Conservation (phyloP, 1,139 yeast species). For the Yamadazyma trypodendri region DNA sequence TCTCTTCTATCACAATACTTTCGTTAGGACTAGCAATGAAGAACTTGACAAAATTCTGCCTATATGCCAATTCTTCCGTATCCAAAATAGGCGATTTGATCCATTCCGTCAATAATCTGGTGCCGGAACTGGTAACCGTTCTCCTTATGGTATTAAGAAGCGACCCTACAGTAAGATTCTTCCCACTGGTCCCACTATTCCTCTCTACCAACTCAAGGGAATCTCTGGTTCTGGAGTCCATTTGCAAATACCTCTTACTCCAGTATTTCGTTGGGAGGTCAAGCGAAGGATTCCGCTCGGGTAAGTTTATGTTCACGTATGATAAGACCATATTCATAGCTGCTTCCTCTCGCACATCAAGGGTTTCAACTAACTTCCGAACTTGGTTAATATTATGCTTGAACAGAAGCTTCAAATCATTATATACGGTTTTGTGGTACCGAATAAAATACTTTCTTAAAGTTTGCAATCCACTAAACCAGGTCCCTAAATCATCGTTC, state of each 20-base stretch:
- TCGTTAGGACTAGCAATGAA: constrained; percentile 39
- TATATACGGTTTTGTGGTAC: constrained; percentile 41
- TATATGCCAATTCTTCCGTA: constrained; percentile 46
- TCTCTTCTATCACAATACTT: constrained; percentile 15
- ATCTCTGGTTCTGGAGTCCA: constrained; percentile 79
- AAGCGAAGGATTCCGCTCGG: constrained; percentile 36
- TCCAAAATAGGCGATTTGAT: constrained; percentile 75
- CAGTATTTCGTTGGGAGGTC: constrained; percentile 40
- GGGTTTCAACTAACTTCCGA: constrained; percentile 53
- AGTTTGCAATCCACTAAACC: constrained; percentile 62
- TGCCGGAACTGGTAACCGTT: constrained; percentile 80
- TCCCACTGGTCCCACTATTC: constrained; percentile 45
- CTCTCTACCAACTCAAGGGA: constrained; percentile 69
- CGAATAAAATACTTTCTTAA: constrained; percentile 61
- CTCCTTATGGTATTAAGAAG: constrained; percentile 63
- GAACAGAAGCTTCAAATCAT: constrained; percentile 34
- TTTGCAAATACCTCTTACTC: constrained; percentile 59
- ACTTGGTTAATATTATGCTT: constrained; percentile 53
- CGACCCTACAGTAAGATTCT: constrained; percentile 66
- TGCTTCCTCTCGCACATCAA: constrained; percentile 43
- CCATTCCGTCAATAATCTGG: constrained; percentile 79
- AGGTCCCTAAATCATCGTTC: constrained; percentile 39
- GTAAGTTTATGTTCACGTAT: constrained; percentile 40
- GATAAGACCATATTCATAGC: constrained; percentile 47
- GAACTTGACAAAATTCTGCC: constrained; percentile 64